Evolutionary conservation across 495 filamentous ascomycete genomes (phyloP), one percentile per base, ranked within the genome.

Genomic region (Neurospora sp.): DNA sequence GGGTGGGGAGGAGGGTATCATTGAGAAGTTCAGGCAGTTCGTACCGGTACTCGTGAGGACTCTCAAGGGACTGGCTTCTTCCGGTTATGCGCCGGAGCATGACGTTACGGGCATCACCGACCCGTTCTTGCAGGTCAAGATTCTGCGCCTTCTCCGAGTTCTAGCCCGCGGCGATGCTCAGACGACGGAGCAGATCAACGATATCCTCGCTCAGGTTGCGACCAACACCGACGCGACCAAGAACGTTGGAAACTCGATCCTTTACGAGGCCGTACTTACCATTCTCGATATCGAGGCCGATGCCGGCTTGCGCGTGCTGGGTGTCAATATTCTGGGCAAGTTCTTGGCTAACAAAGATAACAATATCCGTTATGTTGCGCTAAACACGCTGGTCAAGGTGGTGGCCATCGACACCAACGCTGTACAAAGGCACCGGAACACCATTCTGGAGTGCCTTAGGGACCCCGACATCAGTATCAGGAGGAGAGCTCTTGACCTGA

Each of bases 381-480:
- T 99, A 37, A 99, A 99, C 81, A 99, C 96, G 2, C 85, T 99
- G 73, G 95, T 97, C 83, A 99, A 99, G 83, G 96, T 99, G 70
- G 95, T 99, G 61, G 95, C 96, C 10, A 93, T 99, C 44, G 96
- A 99, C 79, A 96, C 96, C 20, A 98, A 98, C 78, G 96, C 96
- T 3, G 96, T 99, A 5, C 96, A 98, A 78, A 86, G 96, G 79
- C 96, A 99, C 82, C 90, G 96, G 70, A 98, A 97, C 80, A 99
- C 96, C 9, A 98, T 99, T 75, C 85, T 99, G 48, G 96, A 98
- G 77, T 99, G 96, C 83, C 83, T 99, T 69, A 89, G 96, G 73
- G 96, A 99, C 81, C 96, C 96, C n/a, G 96, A 99, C 85, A 98
- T 99, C 80, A 97, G 94, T 82, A 99, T 99, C 75, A 88, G 96